A percentile compares a stretch with the other conserved stretches of the same genome.
These are phyloP conservation scores for Penicillium parvum DNA, from an alignment of 495 filamentous ascomycete species.

Conservation along the genomic window DNA sequence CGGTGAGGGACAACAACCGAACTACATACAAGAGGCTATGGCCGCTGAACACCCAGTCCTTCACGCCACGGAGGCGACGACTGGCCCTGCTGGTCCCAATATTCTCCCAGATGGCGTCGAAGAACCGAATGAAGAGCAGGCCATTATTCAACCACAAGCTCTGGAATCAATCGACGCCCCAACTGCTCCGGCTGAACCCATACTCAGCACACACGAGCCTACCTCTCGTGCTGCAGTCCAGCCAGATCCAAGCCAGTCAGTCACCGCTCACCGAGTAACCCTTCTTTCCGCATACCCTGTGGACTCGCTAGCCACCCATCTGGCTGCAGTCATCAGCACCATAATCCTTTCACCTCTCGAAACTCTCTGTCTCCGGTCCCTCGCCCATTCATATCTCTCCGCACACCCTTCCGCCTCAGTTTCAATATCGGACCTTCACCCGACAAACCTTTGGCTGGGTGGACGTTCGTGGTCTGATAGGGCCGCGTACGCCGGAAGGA, in stretches of 20 bases:
- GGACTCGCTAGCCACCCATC: constrained; percentile 41
- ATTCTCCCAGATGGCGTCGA: constrained; percentile 36
- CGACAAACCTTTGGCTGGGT: constrained; percentile 38
- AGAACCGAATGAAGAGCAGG: constrained; percentile 28
- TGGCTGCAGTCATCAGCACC: constrained; percentile 39
- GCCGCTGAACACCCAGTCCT: constrained; percentile 1
- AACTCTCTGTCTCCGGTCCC: constrained; percentile 43
- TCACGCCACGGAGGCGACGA: constrained; percentile 7
- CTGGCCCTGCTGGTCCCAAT: constrained; percentile 13
- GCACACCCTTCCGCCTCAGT: constrained; percentile 19
- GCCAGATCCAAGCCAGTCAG: constrained; percentile 1
- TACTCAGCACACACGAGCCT: neutral
- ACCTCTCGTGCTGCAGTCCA: constrained; percentile 15
- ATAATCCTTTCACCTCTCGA: constrained; percentile 46
- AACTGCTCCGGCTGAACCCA: neutral
- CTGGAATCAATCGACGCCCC: constrained; percentile 2
- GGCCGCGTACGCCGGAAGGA: constrained; percentile 39
- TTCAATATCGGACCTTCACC: constrained; percentile 30
- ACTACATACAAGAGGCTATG: neutral
- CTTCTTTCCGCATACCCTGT: constrained; percentile 47
- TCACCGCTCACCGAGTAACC: constrained; percentile 40
- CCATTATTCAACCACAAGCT: constrained; percentile 8
- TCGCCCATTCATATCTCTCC: constrained; percentile 39
- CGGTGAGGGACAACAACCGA: constrained; percentile 9
- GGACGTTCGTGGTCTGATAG: constrained; percentile 35